Evolutionary conservation across 768 basidiomycete genomes (phyloP).

Genomic region (Agrocybe pediades): DNA sequence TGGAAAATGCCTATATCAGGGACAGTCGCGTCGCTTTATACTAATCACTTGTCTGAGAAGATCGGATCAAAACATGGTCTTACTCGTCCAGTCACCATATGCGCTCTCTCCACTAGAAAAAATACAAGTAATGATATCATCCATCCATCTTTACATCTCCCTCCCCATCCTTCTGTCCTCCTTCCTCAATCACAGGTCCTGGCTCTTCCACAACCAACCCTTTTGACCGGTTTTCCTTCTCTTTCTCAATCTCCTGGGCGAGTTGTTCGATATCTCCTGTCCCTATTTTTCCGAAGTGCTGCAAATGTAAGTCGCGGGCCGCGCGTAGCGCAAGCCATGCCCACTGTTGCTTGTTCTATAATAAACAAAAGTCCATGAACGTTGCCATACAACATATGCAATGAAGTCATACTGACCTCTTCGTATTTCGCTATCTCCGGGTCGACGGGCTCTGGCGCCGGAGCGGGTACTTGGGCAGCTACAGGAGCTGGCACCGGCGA

Average conservation of each 20-base stretch:
- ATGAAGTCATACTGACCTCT: constrained; percentile 45
- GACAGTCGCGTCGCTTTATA: background rate
- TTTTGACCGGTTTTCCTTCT: constrained; percentile 40
- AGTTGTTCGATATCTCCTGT: constrained; percentile 69
- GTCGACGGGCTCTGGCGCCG: constrained; percentile 27
- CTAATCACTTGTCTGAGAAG: constrained; percentile 10
- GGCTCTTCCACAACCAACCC: constrained; percentile 30
- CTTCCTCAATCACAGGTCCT: constrained; percentile 33
- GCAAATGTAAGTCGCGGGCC: constrained; percentile 70
- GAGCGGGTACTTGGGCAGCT: constrained; percentile 21
- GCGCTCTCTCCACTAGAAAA: constrained; percentile 1
- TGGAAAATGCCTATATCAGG: background rate
- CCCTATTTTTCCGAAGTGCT: constrained; percentile 82
- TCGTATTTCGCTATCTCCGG: constrained; percentile 56
- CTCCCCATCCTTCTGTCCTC: constrained; percentile 31
- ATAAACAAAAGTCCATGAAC: constrained; percentile 2
- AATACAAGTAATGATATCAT: constrained; percentile 14
- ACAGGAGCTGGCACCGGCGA: constrained; percentile 29
- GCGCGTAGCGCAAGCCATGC: constrained; percentile 82
- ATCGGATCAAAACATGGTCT: constrained; percentile 23
- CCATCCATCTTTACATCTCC: constrained; percentile 56
- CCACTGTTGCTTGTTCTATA: constrained; percentile 74
- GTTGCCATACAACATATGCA: background rate
- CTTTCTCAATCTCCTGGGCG: constrained; percentile 51
- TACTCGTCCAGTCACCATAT: too few relatives aligned